Conservation (phyloP, 139 green algal species). For the Limnomonas spitsbergensis region DNA sequence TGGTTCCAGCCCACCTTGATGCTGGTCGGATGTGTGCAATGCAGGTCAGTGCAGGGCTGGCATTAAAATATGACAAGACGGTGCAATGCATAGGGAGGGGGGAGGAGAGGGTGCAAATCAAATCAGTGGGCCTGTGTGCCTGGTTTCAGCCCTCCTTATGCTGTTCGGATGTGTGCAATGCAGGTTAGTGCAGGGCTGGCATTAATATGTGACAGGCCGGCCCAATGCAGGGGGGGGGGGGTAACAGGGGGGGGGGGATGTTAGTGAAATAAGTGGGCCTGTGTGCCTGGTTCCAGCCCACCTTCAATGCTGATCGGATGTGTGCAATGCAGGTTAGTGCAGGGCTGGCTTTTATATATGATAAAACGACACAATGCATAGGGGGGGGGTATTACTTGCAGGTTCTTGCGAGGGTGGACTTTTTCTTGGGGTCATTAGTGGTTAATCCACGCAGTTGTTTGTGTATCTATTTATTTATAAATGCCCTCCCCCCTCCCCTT, state of each 20-base stretch:
- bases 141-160: conserved; percentile 25
- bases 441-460: too few relatives aligned
- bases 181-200: conserved; percentile 8
- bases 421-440: too few relatives aligned
- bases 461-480: too few relatives aligned
- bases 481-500: too few relatives aligned
- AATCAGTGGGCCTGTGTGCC: conserved; percentile 7
- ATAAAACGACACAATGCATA: too few relatives aligned
- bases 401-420: too few relatives aligned
- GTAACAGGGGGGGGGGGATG: neutral
- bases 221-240: too few relatives aligned
- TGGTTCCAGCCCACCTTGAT: conserved; percentile 26
- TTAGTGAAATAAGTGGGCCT: conserved; percentile 4
- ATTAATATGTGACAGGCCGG: too few relatives aligned
- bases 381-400: too few relatives aligned
- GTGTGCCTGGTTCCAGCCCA: conserved; percentile 20
- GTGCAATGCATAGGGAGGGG: neutral
- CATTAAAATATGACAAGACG: too few relatives aligned
- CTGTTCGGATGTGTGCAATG: neutral
- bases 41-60: conserved; percentile 11
- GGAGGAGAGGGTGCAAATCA: neutral
- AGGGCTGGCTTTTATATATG: too few relatives aligned
- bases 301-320: conserved; percentile 15
- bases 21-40: neutral
- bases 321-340: conserved; percentile 11